Evolutionary conservation across 2,329 filamentous ascomycete genomes (phyloP), one percentile per base, ranked within the genome.

Genomic region (Beauveria pseudobassiana): DNA sequence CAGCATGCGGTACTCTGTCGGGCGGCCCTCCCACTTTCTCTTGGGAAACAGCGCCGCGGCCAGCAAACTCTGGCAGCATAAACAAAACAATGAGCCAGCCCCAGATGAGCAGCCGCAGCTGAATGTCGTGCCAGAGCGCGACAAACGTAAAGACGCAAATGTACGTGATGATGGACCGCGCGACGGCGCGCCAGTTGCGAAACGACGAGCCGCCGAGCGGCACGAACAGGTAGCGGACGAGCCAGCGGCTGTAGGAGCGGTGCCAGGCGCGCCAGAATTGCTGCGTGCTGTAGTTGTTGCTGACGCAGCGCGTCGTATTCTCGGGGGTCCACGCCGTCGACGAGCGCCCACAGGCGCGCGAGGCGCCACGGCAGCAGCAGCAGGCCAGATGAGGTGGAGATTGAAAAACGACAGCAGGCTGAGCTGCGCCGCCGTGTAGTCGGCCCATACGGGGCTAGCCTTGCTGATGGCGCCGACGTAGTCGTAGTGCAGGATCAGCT

Each of bases 181-280:
- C 85, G 22, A 77, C 74, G 43, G 77, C 74, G 34, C 74, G 65
- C 69, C 77, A 74, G 60, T 67, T 77, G 38, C 74, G 73, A 70
- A 82, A 82, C 34, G 77, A 78, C 2, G 81, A 78, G 7, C 95
- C 93, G 43, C 95, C 95, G 0, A 99, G 82, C 0, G 95, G 95
- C 4, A 98, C 82, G 74, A 96, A 99, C 65, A 99, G 86, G 76
- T 99, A 99, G 26, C 95, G 87, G 56, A 98, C 82, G 62, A 95
- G 83, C 92, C 93, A 99, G 67, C 92, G 88, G 77, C 98, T 98
- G 80, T 91, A 98, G 65, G 87, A 91, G 58, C 93, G 87, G 76
- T 99, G 95, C 96, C 96, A 99, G 38, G 87, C 87, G 64, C 95
- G 90, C 95, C 95, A 99, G 77, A 99, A 99, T 22, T 88, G 87